Percentiles rank a stretch among this genome's conserved stretches.
Evolutionary conservation across 78 protist genomes (phyloP).

Genomic region (Monosiga brevicollis): DNA sequence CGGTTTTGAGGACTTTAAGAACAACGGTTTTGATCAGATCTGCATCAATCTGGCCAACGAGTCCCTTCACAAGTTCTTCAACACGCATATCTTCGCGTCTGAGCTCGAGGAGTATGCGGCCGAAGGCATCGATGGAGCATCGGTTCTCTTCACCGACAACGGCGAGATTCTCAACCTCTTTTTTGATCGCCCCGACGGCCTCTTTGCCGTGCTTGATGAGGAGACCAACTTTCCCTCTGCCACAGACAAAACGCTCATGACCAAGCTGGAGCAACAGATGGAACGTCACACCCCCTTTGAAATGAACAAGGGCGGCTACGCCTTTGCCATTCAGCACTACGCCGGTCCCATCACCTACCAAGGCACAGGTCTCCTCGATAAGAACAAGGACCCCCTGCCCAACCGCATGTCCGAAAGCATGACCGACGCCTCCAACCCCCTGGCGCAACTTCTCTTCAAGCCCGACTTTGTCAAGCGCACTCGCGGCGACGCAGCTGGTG

Average conservation of each 20-base stretch:
- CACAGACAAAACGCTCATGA: constrained; percentile 7
- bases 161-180: constrained; percentile 13
- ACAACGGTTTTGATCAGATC: constrained; percentile 52
- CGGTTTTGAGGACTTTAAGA: constrained; percentile 87
- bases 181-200: constrained; percentile 18
- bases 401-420: constrained; percentile 2
- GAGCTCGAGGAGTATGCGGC: constrained; percentile 40
- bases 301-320: background rate
- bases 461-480: constrained; percentile 3
- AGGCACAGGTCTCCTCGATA: constrained; percentile 45
- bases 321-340: constrained; percentile 62
- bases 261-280: constrained; percentile 32
- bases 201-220: constrained; percentile 40
- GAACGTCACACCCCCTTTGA: constrained; percentile 36
- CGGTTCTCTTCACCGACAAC: constrained; percentile 33
- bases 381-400: constrained; percentile 53
- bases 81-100: constrained; percentile 31
- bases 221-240: constrained; percentile 41
- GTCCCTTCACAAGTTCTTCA: constrained; percentile 72
- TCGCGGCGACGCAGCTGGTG: background rate
- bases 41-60: constrained; percentile 88
- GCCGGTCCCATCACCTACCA: constrained; percentile 71
- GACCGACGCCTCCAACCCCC: background rate
- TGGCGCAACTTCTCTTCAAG: constrained; percentile 5
- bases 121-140: constrained; percentile 37